These are phyloP conservation scores for Cladosporium sp. DNA, from an alignment of 2,329 filamentous ascomycete genomes.

Conservation along the genomic window DNA sequence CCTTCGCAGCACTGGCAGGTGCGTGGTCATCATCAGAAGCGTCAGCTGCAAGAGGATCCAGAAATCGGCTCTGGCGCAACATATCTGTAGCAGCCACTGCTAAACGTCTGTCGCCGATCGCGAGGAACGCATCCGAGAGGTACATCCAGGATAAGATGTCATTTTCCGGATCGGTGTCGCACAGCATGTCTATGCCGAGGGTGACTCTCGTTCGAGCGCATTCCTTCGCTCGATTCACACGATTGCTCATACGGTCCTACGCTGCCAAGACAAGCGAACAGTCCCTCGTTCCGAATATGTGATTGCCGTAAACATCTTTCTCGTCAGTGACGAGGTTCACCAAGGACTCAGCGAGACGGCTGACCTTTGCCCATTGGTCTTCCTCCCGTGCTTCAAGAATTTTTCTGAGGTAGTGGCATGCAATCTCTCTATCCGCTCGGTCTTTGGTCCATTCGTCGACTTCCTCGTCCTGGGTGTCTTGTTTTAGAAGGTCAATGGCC, in stretches of 20 bases:
- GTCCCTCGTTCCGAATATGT: background rate
- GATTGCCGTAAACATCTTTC: background rate
- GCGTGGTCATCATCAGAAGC: background rate
- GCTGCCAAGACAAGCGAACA: background rate
- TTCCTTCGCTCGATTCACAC: background rate
- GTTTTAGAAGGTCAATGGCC: background rate
- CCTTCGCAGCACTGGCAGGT: background rate
- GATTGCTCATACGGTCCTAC: background rate
- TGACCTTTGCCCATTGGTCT: background rate
- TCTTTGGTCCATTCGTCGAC: background rate
- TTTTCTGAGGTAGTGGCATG: background rate
- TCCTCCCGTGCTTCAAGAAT: background rate
- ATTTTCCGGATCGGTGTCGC: background rate
- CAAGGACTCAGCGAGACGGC: background rate
- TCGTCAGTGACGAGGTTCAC: background rate
- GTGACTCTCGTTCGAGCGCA: background rate
- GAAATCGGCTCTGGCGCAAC: background rate
- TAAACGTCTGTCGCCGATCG: background rate
- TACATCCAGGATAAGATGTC: background rate
- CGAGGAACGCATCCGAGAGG: background rate
- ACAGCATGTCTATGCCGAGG: background rate
- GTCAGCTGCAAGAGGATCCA: background rate
- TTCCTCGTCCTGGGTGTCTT: background rate
- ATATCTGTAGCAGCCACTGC: background rate
- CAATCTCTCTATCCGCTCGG: background rate